Evolutionary conservation across 345 rosid genomes (phyloP).

Genomic region (Atalantia buxifolia): DNA sequence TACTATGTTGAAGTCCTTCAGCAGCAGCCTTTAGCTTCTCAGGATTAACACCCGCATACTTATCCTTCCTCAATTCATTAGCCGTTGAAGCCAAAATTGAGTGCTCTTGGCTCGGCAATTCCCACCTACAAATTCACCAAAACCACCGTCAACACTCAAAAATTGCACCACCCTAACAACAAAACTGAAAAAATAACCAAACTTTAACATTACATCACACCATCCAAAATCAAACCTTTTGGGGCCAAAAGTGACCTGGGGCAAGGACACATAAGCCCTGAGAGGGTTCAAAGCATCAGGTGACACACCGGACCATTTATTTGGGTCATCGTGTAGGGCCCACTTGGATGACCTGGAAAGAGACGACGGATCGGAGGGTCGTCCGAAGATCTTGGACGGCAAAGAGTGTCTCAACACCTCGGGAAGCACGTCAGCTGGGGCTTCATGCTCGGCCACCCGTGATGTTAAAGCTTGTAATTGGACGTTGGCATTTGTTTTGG

Average conservation of each 20-base stretch:
- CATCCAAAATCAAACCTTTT: conserved; percentile 46
- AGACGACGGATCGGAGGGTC: conserved; percentile 54
- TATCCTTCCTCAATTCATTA: conserved; percentile 68
- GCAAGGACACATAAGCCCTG: conserved; percentile 72
- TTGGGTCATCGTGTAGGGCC: conserved; percentile 45
- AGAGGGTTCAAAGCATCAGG: conserved; percentile 78
- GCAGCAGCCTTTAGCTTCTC: conserved; percentile 87
- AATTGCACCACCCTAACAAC: neutral
- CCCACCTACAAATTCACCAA: conserved; percentile 52
- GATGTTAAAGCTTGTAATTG: neutral
- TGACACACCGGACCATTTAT: conserved; percentile 29
- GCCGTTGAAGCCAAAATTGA: conserved; percentile 67
- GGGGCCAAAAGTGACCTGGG: conserved; percentile 90
- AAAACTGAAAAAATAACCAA: neutral
- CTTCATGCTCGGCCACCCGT: conserved; percentile 6
- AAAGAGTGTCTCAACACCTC: conserved; percentile 84
- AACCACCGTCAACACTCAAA: neutral
- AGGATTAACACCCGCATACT: conserved; percentile 49
- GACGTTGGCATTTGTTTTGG: conserved; percentile 24
- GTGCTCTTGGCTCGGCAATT: conserved; percentile 47
- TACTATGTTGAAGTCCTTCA: conserved; percentile 70
- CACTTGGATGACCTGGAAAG: conserved; percentile 73
- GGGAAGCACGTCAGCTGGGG: conserved; percentile 75
- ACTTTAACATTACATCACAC: neutral
- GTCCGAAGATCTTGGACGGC: conserved; percentile 53